A percentile compares a stretch with the other conserved stretches of the same genome.
These are phyloP conservation scores for Canna indica DNA, from an alignment of 176 grass and related monocot genomes.

Conservation along the genomic window DNA sequence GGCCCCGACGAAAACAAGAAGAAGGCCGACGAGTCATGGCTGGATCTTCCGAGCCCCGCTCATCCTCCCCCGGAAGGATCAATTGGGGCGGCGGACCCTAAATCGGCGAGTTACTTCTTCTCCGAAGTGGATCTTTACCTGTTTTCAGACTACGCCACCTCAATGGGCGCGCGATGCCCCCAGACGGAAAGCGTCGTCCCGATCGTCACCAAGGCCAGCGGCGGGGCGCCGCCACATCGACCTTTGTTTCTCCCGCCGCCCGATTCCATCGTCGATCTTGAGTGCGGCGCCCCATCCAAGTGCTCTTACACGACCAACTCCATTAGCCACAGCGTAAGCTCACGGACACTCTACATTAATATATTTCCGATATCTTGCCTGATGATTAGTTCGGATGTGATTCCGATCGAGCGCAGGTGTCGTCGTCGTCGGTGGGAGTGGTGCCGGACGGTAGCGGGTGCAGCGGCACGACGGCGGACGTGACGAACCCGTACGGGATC, in stretches of 20 bases:
- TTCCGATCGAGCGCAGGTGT: too few species aligned
- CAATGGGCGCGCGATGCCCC: neutral
- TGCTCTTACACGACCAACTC: constrained; percentile 3
- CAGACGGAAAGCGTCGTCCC: constrained; percentile 10
- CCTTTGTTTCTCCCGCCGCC: neutral
- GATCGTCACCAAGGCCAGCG: neutral
- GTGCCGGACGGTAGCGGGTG: constrained; percentile 9
- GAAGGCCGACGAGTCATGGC: neutral
- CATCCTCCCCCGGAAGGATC: neutral
- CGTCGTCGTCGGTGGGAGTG: constrained; percentile 5
- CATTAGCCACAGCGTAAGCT: constrained; percentile 4
- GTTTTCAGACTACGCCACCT: neutral
- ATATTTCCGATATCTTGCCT: neutral
- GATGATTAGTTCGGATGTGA: neutral
- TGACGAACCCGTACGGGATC: constrained; percentile 4
- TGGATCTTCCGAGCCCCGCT: neutral
- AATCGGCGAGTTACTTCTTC: neutral
- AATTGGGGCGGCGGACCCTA: neutral
- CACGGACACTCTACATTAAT: neutral
- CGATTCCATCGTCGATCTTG: neutral
- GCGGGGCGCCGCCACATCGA: neutral
- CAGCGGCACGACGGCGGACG: neutral
- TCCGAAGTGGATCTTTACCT: constrained; percentile 7
- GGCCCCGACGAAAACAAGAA: neutral
- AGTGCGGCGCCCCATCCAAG: neutral